Conservation (phyloP, 768 basidiomycete species). For the Xerocomellus dryophilus region DNA sequence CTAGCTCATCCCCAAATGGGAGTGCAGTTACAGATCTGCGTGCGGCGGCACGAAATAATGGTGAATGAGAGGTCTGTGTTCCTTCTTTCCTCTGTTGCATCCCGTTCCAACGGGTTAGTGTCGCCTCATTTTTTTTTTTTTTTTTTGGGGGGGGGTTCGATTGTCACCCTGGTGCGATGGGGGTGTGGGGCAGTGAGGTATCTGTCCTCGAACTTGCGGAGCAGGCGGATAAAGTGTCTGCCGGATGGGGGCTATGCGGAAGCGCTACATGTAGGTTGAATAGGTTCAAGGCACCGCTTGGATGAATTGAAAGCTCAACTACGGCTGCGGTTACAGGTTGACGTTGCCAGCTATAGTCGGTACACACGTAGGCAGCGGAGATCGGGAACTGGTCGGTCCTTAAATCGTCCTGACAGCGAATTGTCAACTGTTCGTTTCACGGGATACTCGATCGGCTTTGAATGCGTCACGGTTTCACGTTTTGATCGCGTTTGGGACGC, state of each 20-base stretch:
- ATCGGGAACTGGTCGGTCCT: too few species aligned
- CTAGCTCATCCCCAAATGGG: too few species aligned
- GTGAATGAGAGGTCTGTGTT: neutral
- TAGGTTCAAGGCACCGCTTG: neutral
- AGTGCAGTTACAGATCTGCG: neutral
- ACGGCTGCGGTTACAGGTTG: neutral
- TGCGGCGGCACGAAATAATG: neutral
- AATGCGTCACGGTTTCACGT: too few species aligned
- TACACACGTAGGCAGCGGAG: too few species aligned
- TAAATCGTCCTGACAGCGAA: too few species aligned
- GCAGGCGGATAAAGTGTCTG: neutral
- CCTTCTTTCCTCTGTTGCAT: neutral
- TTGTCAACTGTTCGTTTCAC: too few species aligned
- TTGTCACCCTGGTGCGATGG: neutral
- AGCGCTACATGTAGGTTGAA: neutral
- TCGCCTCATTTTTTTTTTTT: neutral
- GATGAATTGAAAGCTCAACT: too few species aligned
- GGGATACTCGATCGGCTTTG: too few species aligned
- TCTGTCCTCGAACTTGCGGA: neutral
- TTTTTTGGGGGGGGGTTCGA: too few species aligned
- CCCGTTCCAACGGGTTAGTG: neutral
- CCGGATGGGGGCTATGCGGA: neutral
- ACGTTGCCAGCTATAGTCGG: too few species aligned
- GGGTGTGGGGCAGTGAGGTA: neutral
- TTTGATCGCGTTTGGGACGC: too few species aligned